A percentile compares a stretch with the other conserved stretches of the same genome.
Evolutionary conservation across 2,329 filamentous ascomycete species (phyloP).

Genomic region (Nothomitra cinnamomea): DNA sequence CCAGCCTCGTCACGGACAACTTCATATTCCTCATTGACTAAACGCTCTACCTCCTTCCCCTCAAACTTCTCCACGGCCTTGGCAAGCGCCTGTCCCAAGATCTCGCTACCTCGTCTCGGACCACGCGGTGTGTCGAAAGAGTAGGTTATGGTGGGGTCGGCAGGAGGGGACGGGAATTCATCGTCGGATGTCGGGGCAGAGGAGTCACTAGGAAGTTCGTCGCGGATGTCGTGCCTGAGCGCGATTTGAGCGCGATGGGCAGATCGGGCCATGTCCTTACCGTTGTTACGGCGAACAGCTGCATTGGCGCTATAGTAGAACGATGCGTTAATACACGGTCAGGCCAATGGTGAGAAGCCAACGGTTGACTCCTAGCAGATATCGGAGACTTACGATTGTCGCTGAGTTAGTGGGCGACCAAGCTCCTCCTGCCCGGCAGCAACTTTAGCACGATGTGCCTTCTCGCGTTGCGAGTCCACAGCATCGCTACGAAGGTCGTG

Average conservation of each 20-base stretch:
- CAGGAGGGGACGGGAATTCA: conserved; percentile 26
- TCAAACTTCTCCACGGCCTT: conserved; percentile 43
- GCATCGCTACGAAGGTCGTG: conserved; percentile 36
- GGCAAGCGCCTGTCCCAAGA: conserved; percentile 37
- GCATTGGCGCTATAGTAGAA: conserved; percentile 8
- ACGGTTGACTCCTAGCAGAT: background rate
- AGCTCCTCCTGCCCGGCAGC: conserved; percentile 18
- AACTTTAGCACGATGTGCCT: conserved; percentile 22
- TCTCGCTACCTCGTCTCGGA: conserved; percentile 36
- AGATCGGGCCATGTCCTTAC: conserved; percentile 19
- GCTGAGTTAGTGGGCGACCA: background rate
- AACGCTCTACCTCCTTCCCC: conserved; percentile 40
- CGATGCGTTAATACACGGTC: background rate
- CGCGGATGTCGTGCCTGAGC: conserved; percentile 28
- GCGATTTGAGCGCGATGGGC: conserved; percentile 16
- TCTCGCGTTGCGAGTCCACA: conserved; percentile 28
- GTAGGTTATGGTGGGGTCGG: conserved; percentile 33
- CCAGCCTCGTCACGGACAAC: conserved; percentile 21
- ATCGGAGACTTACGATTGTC: background rate
- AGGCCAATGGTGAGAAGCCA: background rate
- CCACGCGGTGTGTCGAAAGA: conserved; percentile 34
- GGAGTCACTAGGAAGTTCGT: conserved; percentile 11
- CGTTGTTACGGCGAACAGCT: conserved; percentile 18
- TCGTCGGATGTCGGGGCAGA: conserved; percentile 16
- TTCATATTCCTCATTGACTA: conserved; percentile 44